Conservation (phyloP, 306 rosid genomes). For the Pueraria montana region DNA sequence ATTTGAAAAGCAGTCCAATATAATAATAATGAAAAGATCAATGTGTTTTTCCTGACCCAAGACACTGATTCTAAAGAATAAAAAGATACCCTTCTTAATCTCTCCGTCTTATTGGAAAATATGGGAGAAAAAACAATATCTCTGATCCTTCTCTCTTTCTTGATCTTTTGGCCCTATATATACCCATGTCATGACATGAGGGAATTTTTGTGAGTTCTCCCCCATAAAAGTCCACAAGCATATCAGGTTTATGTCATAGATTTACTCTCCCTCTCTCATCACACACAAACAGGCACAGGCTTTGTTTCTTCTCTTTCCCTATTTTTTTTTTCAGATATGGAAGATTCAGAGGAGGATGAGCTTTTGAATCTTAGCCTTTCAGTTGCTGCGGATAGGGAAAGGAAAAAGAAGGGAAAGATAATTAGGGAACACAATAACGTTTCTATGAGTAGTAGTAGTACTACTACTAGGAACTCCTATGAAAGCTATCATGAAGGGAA, state of each 20-base stretch:
- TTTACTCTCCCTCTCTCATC: constrained; percentile 25
- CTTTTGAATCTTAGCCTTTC: constrained; percentile 82
- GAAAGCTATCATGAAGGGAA: constrained; percentile 67
- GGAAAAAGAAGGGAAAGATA: constrained; percentile 61
- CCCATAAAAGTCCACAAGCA: constrained; percentile 52
- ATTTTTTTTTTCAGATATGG: constrained; percentile 54
- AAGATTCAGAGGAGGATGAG: constrained; percentile 70
- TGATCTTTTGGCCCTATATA: constrained; percentile 57
- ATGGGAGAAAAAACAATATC: not conserved
- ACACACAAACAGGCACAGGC: not conserved
- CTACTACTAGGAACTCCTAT: constrained; percentile 36
- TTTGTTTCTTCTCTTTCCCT: constrained; percentile 8
- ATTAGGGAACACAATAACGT: constrained; percentile 27
- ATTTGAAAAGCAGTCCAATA: constrained; percentile 49
- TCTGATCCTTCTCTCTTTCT: constrained; percentile 44
- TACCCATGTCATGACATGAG: constrained; percentile 60
- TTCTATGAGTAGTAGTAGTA: constrained; percentile 42
- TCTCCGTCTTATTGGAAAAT: constrained; percentile 50
- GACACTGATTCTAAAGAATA: constrained; percentile 65
- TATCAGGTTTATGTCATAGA: constrained; percentile 49
- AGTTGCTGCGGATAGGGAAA: constrained; percentile 60
- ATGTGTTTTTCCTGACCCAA: constrained; percentile 61
- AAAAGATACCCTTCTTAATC: constrained; percentile 71
- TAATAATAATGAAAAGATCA: constrained; percentile 54
- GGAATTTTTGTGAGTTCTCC: constrained; percentile 57